These are phyloP conservation scores for Leishmania turanica DNA, from an alignment of 208 protist genomes.

Conservation along the genomic window DNA sequence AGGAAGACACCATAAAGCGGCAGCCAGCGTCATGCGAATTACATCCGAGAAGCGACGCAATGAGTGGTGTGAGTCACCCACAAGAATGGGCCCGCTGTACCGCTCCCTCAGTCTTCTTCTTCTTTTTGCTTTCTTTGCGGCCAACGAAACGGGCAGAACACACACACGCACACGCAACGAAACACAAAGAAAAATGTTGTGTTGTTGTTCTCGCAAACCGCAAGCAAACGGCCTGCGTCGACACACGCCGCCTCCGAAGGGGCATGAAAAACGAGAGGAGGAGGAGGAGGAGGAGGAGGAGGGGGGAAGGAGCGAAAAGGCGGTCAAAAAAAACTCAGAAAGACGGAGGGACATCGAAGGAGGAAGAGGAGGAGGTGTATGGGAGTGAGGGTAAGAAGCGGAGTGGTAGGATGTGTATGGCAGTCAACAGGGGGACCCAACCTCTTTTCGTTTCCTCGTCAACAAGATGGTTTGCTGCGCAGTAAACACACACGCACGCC, in stretches of 20 bases:
- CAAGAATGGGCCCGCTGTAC: neutral
- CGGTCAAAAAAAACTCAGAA: neutral
- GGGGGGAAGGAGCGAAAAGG: too few relatives aligned
- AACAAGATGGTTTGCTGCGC: neutral
- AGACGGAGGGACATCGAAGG: neutral
- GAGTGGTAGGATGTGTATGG: neutral
- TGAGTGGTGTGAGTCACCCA: neutral
- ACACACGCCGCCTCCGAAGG: too few relatives aligned
- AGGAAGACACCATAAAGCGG: neutral
- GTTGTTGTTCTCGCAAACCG: too few relatives aligned
- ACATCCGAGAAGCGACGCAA: neutral
- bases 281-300: too few relatives aligned
- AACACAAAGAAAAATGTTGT: neutral
- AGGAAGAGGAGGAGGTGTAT: neutral
- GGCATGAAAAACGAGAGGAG: too few relatives aligned
- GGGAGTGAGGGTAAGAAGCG: neutral
- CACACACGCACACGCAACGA: neutral
- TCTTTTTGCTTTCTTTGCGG: neutral
- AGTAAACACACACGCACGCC: neutral
- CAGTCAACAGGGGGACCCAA: neutral
- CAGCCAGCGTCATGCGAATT: neutral
- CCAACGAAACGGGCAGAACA: neutral
- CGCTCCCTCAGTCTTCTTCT: neutral
- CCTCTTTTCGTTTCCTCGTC: neutral
- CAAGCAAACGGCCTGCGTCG: too few relatives aligned